Percentiles rank a stretch among this genome's conserved stretches.
phyloP scores from a whole-genome alignment of 441 rosid genomes.

The Euphorbia schlechtendalii region DNA sequence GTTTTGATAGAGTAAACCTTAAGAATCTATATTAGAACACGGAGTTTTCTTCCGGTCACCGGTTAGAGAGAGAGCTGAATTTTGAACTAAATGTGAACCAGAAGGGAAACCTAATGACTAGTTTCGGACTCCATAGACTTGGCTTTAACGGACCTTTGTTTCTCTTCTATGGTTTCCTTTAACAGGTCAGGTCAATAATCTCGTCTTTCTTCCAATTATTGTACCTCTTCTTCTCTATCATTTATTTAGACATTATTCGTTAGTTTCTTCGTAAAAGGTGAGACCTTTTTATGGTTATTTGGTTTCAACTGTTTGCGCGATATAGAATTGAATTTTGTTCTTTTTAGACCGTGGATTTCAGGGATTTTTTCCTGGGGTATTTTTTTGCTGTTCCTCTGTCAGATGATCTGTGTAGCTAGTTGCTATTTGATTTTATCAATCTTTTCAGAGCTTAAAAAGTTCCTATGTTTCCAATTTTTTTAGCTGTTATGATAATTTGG shows the following conservation, averaged over 20 bases:
- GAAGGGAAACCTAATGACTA: slow-evolving; percentile 24
- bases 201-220: slow-evolving; percentile 5
- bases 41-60: slow-evolving; percentile 38
- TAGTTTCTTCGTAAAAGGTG: slow-evolving; percentile 17
- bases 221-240: not conserved
- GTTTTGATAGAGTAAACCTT: slow-evolving; percentile 10
- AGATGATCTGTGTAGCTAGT: not conserved
- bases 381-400: not conserved
- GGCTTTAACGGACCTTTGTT: slow-evolving; percentile 7
- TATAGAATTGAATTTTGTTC: slow-evolving; percentile 12
- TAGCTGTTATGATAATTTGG: not conserved
- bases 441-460: slow-evolving; percentile 6
- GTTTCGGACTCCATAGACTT: slow-evolving; percentile 29
- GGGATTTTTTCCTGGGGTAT: slow-evolving; percentile 5
- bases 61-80: slow-evolving; percentile 24
- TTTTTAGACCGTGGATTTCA: slow-evolving; percentile 2
- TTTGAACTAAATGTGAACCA: slow-evolving; percentile 9
- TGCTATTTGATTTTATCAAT: slow-evolving; percentile 9
- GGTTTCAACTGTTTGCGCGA: slow-evolving; percentile 8
- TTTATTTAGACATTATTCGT: slow-evolving; percentile 16
- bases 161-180: slow-evolving; percentile 17
- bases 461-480: not conserved
- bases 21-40: slow-evolving; percentile 7
- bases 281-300: slow-evolving; percentile 15
- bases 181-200: slow-evolving; percentile 26